Evolutionary conservation across 345 rosid species (phyloP).

Genomic region (Rhodamnia rubescens): DNA sequence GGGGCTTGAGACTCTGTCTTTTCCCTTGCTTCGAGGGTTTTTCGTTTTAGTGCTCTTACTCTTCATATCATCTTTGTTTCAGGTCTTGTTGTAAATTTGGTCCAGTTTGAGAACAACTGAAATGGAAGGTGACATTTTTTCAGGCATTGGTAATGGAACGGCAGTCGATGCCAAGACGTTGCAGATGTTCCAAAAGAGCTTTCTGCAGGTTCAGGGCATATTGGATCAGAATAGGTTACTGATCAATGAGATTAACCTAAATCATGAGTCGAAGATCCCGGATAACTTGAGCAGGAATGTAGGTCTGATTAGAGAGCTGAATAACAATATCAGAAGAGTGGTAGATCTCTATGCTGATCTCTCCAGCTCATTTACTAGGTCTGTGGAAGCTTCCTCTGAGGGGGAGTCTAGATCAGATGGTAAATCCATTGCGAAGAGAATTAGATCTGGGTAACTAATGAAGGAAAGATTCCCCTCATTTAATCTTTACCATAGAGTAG

Average conservation of each 20-base stretch:
- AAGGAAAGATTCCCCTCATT: neutral
- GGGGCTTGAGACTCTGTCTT: neutral
- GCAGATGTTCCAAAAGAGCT: constrained; percentile 69
- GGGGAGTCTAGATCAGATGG: constrained; percentile 59
- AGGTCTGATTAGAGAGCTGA: constrained; percentile 79
- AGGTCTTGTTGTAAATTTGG: neutral
- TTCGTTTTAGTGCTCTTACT: neutral
- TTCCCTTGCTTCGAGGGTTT: neutral
- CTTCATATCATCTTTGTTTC: neutral
- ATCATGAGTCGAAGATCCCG: constrained; percentile 73
- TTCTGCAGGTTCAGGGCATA: constrained; percentile 72
- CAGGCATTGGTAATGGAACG: constrained; percentile 42
- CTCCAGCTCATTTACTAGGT: constrained; percentile 51
- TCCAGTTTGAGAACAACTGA: neutral
- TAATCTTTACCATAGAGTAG: neutral
- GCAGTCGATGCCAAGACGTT: constrained; percentile 49
- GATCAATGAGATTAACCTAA: constrained; percentile 77
- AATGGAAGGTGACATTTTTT: constrained; percentile 75
- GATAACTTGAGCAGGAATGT: constrained; percentile 69
- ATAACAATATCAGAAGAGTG: constrained; percentile 75
- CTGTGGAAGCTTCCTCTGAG: constrained; percentile 66
- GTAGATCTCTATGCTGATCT: constrained; percentile 82
- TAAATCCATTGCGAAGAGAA: constrained; percentile 76
- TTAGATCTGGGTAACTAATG: constrained; percentile 43
- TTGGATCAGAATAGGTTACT: constrained; percentile 74